Percentiles rank a stretch among this genome's conserved stretches.
Conservation (phyloP, 2,329 filamentous ascomycete species). For the Botrytis cinerea region DNA sequence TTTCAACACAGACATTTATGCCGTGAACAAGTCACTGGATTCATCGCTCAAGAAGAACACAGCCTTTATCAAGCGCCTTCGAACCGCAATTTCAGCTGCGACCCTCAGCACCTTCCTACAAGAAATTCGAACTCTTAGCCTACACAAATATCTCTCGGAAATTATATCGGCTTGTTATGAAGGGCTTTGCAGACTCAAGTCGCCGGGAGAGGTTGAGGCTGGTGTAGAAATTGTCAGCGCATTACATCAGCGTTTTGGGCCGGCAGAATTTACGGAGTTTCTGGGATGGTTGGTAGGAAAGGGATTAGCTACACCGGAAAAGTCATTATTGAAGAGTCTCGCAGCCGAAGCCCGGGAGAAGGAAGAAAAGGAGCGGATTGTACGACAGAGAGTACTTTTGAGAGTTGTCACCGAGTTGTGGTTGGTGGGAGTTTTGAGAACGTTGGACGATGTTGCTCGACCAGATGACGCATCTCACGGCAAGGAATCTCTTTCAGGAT, state of each 20-base stretch:
- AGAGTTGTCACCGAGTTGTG: constrained; percentile 94
- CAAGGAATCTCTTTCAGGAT: constrained; percentile 49
- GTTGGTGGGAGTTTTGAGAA: constrained; percentile 86
- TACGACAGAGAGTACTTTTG: constrained; percentile 80
- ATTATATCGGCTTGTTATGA: constrained; percentile 96
- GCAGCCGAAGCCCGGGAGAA: constrained; percentile 82
- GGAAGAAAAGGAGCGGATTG: constrained; percentile 91
- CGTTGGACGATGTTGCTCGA: constrained; percentile 66
- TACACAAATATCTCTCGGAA: constrained; percentile 96
- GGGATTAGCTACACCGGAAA: constrained; percentile 88
- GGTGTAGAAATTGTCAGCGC: constrained; percentile 92
- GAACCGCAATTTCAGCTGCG: constrained; percentile 80
- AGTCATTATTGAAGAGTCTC: constrained; percentile 75
- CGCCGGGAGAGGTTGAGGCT: constrained; percentile 85
- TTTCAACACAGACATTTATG: constrained; percentile 35
- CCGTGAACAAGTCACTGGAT: constrained; percentile 76
- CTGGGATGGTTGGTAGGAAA: constrained; percentile 91
- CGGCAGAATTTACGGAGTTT: constrained; percentile 85
- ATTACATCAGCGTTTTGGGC: constrained; percentile 93
- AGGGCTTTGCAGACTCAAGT: constrained; percentile 87
- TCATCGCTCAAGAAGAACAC: constrained; percentile 98
- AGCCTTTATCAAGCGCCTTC: constrained; percentile 93
- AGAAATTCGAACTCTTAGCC: constrained; percentile 85
- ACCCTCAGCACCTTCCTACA: constrained; percentile 82
- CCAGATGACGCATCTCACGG: constrained; percentile 60